Evolutionary conservation across 2,329 filamentous ascomycete species (phyloP), one percentile per base, ranked within the genome.

Genomic region (Nemania abortiva): DNA sequence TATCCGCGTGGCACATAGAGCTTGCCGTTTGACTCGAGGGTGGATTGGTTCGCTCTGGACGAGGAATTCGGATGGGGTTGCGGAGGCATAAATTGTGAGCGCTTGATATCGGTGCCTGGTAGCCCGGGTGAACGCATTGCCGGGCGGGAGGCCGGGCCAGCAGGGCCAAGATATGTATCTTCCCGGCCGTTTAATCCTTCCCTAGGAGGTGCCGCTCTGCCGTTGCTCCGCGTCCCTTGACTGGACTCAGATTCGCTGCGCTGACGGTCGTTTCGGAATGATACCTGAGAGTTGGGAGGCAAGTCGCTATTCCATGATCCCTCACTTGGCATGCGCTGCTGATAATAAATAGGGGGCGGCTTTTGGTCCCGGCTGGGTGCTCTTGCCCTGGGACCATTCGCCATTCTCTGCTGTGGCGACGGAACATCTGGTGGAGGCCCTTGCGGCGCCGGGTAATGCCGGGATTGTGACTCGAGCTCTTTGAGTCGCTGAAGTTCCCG

Each of bases 231-330:
- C 10, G 80, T 80, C 31, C 81, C 81, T n/a, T 78, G 83, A 76
- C 86, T 88, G 2, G 86, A 81, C 24, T 89, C 86, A 0, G 87
- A 89, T 37, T 86, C 86, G 70, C 87, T 89, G 50, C 87, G 81
- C 52, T 88, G 83, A 10, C 86, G 82, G 52, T 87, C 86, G 0
- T 67, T 65, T 37, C 77, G 74, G 6, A 76, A 76, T 4, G 70
- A 65, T 1, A 72, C 72, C 27, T 78, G 76, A 2, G 79, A 77
- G 54, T 69, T 72, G 24, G 70, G 58, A 27, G 63, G 74, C 10
- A 68, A 73, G 20, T 71, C 73, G 29, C 77, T 75, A 22, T 76
- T 76, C n/a, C 76, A 73, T 2, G 79, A 76, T 22, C 86, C 85
- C 29, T 84, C 82, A 56, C 82, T 84, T 0, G 82, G 81, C 6